Base-by-base conservation (phyloP, 768 basidiomycete species). In the Boletus sensibilis region DNA sequence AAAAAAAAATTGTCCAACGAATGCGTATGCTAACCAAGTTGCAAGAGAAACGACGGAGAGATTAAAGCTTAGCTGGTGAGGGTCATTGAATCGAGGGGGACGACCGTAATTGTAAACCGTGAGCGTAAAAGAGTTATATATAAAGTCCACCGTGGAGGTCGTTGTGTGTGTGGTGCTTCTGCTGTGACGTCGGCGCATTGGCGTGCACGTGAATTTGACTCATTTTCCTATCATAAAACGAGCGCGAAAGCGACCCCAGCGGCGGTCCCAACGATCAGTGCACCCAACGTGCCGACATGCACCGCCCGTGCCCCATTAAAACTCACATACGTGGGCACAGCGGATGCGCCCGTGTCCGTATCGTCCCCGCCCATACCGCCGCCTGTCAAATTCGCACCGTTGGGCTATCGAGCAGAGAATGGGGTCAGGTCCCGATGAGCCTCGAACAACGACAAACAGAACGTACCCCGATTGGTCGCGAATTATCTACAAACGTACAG, bases 371-470 rank as follows among this genome's bases (percentile, higher is more conserved):
- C 81, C 2, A 73, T 75, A 33, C 79, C 80, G 21, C 85, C 86
- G 6, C 84, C 84, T 11, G 87, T 89, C 48, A 89, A 67, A 61
- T 88, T 88, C 35, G 81, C 83, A 44, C 86, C 85, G 59, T 88
- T 87, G 1, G 86, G 81, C 81, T 87, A 55, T 27, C 39, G 2
- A 73, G 5, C n/a, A 16, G n/a, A 41, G 27, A 29, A 8, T n/a
- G 27, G 11, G 12, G 40, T 46, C 6, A 51, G 25, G 13, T 41
- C 38, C n/a, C 0, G 25, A 34, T 12, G 10, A 13, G 20, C 25
- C n/a, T 7, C 10, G 2, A 23, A 27, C n/a, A 8, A 10, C 34
- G 16, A 27, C 12, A 34, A 27, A 11, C 13, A 21, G 8, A 12
- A 41, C 82, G 21, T 67, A 87, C 86, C 57, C 86, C 86, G 38